These are phyloP conservation scores for Candida pseudoviswanathii DNA, from an alignment of 1,139 yeast species.

Conservation along the genomic window DNA sequence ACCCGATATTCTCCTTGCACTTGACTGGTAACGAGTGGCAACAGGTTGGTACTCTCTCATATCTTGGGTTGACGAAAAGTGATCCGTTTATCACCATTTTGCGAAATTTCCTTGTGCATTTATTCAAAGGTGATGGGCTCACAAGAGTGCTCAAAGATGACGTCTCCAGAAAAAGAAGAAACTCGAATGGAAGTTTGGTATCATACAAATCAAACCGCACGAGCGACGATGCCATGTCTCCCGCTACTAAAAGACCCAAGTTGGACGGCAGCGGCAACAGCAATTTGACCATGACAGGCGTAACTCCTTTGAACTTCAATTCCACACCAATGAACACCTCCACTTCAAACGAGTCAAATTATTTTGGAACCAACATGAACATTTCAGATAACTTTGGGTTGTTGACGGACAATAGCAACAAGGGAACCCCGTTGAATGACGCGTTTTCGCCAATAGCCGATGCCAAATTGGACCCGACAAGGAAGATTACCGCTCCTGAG, in stretches of 20 bases:
- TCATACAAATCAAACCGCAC: conserved; percentile 9
- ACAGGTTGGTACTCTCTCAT: conserved; percentile 45
- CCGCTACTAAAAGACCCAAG: conserved; percentile 4
- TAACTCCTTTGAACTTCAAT: neutral
- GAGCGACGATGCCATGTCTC: conserved; percentile 2
- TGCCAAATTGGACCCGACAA: conserved; percentile 7
- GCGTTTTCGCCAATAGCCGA: conserved; percentile 14
- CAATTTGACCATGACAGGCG: conserved; percentile 1
- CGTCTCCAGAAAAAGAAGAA: conserved; percentile 17
- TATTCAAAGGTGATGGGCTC: conserved; percentile 41
- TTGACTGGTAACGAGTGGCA: conserved; percentile 45
- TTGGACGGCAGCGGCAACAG: neutral
- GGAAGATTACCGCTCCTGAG: conserved; percentile 17
- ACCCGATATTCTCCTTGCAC: conserved; percentile 39
- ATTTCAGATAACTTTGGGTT: neutral
- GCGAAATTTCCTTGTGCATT: conserved; percentile 37
- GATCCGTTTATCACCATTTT: conserved; percentile 45
- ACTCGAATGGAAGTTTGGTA: conserved; percentile 12
- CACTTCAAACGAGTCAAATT: conserved; percentile 5
- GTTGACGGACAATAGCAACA: conserved; percentile 1
- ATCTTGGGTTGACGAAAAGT: conserved; percentile 44
- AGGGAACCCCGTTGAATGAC: conserved; percentile 10
- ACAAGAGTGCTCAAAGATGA: conserved; percentile 32
- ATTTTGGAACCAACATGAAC: conserved; percentile 4
- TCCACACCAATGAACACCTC: conserved; percentile 5